These are phyloP conservation scores for Macrophomina tecta DNA, from an alignment of 2,329 filamentous ascomycete species.

Conservation along the genomic window DNA sequence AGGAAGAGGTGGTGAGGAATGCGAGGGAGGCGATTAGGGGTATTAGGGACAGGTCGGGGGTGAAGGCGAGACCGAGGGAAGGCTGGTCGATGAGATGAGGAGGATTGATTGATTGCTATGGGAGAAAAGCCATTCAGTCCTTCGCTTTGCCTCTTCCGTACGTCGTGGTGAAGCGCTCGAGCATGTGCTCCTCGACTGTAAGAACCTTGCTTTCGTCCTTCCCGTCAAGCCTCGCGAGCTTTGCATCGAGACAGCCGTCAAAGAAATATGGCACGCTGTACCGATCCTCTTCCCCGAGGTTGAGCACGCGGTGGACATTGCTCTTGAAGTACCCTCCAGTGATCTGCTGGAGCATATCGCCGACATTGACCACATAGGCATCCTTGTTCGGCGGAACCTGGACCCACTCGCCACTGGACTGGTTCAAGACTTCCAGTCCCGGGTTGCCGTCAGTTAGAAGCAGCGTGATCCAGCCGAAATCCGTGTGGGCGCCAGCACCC, in stretches of 20 bases:
- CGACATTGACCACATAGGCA: constrained; percentile 48
- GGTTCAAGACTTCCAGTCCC: constrained; percentile 58
- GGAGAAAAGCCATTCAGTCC: background rate
- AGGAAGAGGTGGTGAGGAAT: constrained; percentile 25
- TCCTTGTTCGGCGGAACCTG: constrained; percentile 39
- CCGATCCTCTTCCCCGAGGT: constrained; percentile 56
- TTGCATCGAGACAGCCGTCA: constrained; percentile 57
- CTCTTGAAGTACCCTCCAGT: constrained; percentile 61
- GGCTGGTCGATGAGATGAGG: background rate
- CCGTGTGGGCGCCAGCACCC: constrained; percentile 58
- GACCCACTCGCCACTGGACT: constrained; percentile 54
- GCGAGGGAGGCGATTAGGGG: constrained; percentile 30
- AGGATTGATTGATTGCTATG: background rate
- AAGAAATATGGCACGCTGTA: constrained; percentile 66
- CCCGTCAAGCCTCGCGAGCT: constrained; percentile 30
- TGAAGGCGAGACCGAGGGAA: constrained; percentile 12
- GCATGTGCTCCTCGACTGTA: constrained; percentile 37
- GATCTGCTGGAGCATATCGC: constrained; percentile 52
- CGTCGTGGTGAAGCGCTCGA: constrained; percentile 31
- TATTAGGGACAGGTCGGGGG: constrained; percentile 32
- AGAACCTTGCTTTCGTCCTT: constrained; percentile 30
- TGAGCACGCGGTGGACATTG: constrained; percentile 63
- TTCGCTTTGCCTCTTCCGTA: constrained; percentile 12
- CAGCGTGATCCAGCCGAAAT: constrained; percentile 63
- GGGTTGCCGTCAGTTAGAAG: constrained; percentile 59